Conservation (phyloP, 192 early-diverging fungal species). For the Obelidium mucronatum region DNA sequence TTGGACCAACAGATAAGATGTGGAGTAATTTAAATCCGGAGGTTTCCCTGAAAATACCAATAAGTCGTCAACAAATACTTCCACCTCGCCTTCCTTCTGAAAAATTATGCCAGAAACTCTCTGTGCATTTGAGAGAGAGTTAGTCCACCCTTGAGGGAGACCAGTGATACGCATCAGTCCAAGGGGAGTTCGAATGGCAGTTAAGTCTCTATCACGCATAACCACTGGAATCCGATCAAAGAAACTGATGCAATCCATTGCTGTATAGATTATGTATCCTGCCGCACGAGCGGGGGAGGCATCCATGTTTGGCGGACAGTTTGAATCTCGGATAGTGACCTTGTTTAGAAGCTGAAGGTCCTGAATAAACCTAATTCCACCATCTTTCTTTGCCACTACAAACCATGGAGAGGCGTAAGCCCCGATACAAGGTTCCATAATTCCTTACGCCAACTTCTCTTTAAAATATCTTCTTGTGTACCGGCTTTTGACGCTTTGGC, state of each 20-base stretch:
- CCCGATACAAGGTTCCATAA: neutral
- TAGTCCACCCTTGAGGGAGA: neutral
- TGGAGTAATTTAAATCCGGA: neutral
- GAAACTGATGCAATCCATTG: neutral
- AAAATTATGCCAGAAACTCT: neutral
- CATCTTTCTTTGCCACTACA: neutral
- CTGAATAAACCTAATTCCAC: conserved; percentile 1
- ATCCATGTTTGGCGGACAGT: conserved; percentile 2
- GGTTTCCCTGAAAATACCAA: neutral
- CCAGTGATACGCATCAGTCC: neutral
- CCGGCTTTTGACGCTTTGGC: no score
- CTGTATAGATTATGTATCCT: neutral
- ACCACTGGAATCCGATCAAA: neutral
- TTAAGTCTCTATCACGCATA: neutral
- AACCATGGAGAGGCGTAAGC: conserved; percentile 5
- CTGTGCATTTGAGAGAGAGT: neutral
- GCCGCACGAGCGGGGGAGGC: neutral
- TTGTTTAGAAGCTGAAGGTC: conserved; percentile 1
- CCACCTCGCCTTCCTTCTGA: neutral
- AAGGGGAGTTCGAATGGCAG: neutral
- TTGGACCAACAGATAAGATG: neutral
- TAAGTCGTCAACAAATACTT: neutral
- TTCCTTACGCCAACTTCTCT: neutral
- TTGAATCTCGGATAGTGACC: neutral
- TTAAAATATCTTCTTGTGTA: no score